Conservation (phyloP, 192 early-diverging fungal species). For the Entomortierella parvispora region DNA sequence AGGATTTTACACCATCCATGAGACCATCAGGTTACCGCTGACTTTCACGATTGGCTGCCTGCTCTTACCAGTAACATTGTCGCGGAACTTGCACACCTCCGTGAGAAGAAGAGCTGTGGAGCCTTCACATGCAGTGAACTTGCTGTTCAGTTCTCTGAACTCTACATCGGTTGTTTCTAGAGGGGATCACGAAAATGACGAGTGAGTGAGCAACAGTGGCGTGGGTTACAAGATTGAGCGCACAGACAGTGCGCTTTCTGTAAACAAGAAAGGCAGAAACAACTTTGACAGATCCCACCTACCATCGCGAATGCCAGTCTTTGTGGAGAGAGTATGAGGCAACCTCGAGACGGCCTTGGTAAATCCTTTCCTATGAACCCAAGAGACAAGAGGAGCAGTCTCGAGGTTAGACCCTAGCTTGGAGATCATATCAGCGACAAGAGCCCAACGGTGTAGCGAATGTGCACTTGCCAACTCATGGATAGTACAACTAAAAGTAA, state of each 20-base stretch:
- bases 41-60: background rate
- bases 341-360: slow-evolving; percentile 48
- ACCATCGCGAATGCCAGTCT: slow-evolving; percentile 51
- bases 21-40: background rate
- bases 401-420: background rate
- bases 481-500: background rate
- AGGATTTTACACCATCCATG: slow-evolving; percentile 2
- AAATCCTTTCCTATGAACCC: slow-evolving; percentile 49
- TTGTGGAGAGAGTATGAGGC: slow-evolving; percentile 43
- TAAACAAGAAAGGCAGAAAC: background rate
- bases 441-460: background rate
- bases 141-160: slow-evolving; percentile 31
- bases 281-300: background rate
- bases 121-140: slow-evolving; percentile 35
- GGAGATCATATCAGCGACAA: background rate
- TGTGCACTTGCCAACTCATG: slow-evolving; percentile 31
- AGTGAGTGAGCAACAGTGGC: background rate
- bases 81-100: slow-evolving; percentile 46
- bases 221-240: background rate
- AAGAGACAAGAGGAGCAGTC: background rate
- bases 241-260: background rate
- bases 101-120: slow-evolving; percentile 14
- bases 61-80: slow-evolving; percentile 39
- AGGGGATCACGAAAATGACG: background rate
- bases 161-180: slow-evolving; percentile 47